Evolutionary conservation across 2,329 filamentous ascomycete genomes (phyloP).

Genomic region (Monilinia polystroma): DNA sequence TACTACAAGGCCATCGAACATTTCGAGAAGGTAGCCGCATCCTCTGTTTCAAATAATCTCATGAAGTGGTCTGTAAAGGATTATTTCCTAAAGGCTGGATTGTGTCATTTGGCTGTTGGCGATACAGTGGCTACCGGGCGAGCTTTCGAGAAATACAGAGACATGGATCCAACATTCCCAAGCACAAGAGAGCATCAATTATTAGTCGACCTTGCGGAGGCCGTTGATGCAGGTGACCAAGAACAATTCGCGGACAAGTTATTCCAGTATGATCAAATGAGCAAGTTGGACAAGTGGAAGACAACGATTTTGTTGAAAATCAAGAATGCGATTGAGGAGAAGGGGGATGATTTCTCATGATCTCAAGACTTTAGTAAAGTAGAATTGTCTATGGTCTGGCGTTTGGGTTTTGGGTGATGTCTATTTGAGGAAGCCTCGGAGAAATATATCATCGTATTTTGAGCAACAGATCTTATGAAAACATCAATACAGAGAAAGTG

Average conservation of each 20-base stretch:
- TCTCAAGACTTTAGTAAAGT: neutral
- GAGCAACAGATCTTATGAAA: neutral
- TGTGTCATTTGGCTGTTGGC: constrained; percentile 74
- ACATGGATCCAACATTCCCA: constrained; percentile 74
- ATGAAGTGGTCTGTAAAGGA: constrained; percentile 96
- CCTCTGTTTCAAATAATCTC: constrained; percentile 81
- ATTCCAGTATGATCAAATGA: constrained; percentile 88
- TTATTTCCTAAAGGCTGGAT: constrained; percentile 89
- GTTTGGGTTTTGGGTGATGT: constrained; percentile 14
- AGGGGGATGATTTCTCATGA: constrained; percentile 66
- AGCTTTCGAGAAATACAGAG: constrained; percentile 78
- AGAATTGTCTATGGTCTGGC: constrained; percentile 9
- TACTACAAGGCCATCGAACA: constrained; percentile 80
- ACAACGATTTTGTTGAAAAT: constrained; percentile 78
- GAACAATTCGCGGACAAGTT: constrained; percentile 83
- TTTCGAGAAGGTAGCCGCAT: constrained; percentile 79
- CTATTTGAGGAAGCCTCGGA: constrained; percentile 8
- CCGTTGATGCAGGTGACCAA: constrained; percentile 74
- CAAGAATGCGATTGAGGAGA: constrained; percentile 78
- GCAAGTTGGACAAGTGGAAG: constrained; percentile 97
- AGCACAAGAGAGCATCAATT: constrained; percentile 79
- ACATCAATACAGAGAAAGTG: neutral
- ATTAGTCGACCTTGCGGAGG: constrained; percentile 71
- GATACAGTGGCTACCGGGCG: constrained; percentile 78
- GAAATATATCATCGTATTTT: constrained; percentile 10